Evolutionary conservation across 2,329 filamentous ascomycete genomes (phyloP).

Genomic region (Bipolaris gigantea): DNA sequence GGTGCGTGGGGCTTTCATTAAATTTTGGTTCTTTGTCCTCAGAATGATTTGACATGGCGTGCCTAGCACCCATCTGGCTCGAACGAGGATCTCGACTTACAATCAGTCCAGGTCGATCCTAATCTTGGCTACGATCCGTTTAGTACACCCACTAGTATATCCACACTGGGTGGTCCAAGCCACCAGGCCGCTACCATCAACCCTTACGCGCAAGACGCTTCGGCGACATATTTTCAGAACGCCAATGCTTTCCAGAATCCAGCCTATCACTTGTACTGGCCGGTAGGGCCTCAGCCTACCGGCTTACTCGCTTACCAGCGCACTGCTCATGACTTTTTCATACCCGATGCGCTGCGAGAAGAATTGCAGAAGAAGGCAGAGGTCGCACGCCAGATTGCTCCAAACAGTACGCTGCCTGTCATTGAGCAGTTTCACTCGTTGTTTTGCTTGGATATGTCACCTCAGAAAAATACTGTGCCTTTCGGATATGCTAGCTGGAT

Average conservation of each 20-base stretch:
- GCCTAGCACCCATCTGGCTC: not conserved
- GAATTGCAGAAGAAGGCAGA: constrained; percentile 88
- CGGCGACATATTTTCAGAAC: constrained; percentile 66
- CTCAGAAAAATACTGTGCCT: constrained; percentile 73
- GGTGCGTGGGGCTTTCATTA: constrained; percentile 44
- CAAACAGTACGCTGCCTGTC: constrained; percentile 73
- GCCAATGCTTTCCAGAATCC: constrained; percentile 59
- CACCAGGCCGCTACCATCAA: constrained; percentile 51
- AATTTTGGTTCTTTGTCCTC: not conserved
- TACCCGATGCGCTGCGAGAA: constrained; percentile 82
- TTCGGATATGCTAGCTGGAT: constrained; percentile 93
- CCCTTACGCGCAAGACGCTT: constrained; percentile 76
- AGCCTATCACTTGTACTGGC: constrained; percentile 85
- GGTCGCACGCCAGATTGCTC: constrained; percentile 80
- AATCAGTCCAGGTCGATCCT: constrained; percentile 37
- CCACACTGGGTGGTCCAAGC: constrained; percentile 38
- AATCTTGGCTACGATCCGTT: constrained; percentile 51
- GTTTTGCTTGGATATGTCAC: constrained; percentile 80
- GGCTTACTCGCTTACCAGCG: constrained; percentile 84
- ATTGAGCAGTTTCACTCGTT: constrained; percentile 91
- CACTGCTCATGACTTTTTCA: constrained; percentile 86
- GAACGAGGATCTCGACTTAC: constrained; percentile 2
- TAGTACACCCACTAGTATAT: constrained; percentile 40
- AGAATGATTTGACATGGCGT: not conserved
- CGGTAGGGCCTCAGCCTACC: constrained; percentile 78